Evolutionary conservation across 179 eudicot species (phyloP), one percentile per base, ranked within the genome.

Genomic region (Monotropa hypopitys): DNA sequence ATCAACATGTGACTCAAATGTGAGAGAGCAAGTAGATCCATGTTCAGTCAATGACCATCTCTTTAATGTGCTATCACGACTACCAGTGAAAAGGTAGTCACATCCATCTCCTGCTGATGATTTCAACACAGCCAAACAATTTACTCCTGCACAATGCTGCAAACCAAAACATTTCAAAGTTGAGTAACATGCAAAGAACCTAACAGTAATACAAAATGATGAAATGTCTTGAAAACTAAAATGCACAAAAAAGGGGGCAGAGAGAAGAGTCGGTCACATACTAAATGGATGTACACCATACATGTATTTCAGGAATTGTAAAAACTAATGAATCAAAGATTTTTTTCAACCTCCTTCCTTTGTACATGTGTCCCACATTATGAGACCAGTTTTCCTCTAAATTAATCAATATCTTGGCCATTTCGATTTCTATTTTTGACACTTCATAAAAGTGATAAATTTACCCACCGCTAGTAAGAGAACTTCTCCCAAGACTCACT

Each of bases 1-100:
- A 78, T 96, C 98, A 47, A 96, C 90, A 86, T 96, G 99, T 9
- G 99, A 92, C 90, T 96, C 99, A 85, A 93, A 96, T 68, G 97
- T 96, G 80, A 94, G 84, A 40, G 99, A 89, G 86, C 87, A 96
- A 50, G 89, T 83, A 72, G 94, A 90, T 78, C 83, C 78, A 75
- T 90, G 89, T 80, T 89, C 94, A 79, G 83, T 84, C 81, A 96
- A 77, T 54, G 87, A 81, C 99, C 98, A 96, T 87, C 97, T 90
- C 86, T 91, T 96, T 80, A 91, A 80, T 77, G 97, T 96, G 76
- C 99, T 92, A 81, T 96, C 99, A 83, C 99, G 98, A 78, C 97
- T 89, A 54, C 99, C 99, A 80, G 98, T 90, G 83, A 91, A 90
- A 47, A 96, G 88, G 83, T 81, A 78, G 77, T 93, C 89, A 74